A percentile compares a stretch with the other conserved stretches of the same genome.
Evolutionary conservation across 208 protist species (phyloP).

Genomic region (Crithidia brevicula): DNA sequence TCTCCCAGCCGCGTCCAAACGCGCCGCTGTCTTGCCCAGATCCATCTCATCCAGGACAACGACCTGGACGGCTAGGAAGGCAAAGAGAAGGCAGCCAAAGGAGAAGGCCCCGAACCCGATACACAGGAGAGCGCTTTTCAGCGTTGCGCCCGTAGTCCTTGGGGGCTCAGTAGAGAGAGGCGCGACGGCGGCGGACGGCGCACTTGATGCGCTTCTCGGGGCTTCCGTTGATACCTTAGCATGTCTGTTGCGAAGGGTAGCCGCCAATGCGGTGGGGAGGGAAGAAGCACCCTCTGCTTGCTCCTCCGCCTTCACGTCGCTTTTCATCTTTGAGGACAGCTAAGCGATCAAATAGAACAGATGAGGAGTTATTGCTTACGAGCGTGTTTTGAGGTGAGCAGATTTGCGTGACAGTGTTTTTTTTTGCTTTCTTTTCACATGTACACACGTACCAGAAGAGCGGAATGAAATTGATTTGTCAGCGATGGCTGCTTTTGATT

Average conservation of each 20-base stretch:
- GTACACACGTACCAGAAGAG: no score
- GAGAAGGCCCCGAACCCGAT: not conserved
- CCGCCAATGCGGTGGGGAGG: not conserved
- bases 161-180: no score
- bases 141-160: no score
- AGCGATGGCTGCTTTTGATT: no score
- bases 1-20: slow-evolving; percentile 12
- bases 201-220: not conserved
- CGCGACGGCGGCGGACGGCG: not conserved
- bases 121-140: not conserved
- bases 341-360: no score
- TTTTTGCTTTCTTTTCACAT: no score
- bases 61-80: slow-evolving; percentile 15
- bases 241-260: slow-evolving; percentile 11
- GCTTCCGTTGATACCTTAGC: not conserved
- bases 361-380: no score
- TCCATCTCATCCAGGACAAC: slow-evolving; percentile 17
- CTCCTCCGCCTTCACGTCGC: no score
- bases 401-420: no score
- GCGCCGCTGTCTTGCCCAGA: not conserved
- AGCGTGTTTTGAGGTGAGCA: no score
- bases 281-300: not conserved
- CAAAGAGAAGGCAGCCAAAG: not conserved
- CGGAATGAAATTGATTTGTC: no score
- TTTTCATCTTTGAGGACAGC: no score